Base-by-base conservation (phyloP, 1,284 basidiomycete species). In the Violaceomyces palustris region DNA sequence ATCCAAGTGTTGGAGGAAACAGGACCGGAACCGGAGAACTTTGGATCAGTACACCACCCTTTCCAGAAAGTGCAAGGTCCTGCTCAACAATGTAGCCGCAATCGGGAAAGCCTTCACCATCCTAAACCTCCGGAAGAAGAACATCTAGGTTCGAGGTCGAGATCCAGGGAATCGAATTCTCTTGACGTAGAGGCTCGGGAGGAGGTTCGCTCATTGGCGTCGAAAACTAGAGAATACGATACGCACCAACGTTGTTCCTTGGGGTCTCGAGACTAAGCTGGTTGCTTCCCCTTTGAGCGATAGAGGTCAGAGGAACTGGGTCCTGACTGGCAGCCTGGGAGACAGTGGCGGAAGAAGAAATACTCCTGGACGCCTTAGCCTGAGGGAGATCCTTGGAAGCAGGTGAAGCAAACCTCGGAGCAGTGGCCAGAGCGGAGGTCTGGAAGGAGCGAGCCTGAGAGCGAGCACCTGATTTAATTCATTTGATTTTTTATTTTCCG, bases 171-270 rank as follows among this genome's bases (percentile, higher is more conserved):
- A n/a, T n/a, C n/a, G n/a, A n/a, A n/a, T n/a, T n/a, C n/a, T n/a
- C n/a, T n/a, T n/a, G n/a, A n/a, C n/a, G n/a, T n/a, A n/a, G n/a
- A n/a, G n/a, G n/a, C n/a, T n/a, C n/a, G n/a, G n/a, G n/a, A n/a
- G n/a, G n/a, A n/a, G n/a, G n/a, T n/a, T n/a, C n/a, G n/a, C n/a
- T n/a, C n/a, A n/a, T n/a, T n/a, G n/a, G n/a, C n/a, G n/a, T 25
- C 19, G 6, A 23, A 12, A 17, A 25, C 8, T 17, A 32, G 52
- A 28, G n/a, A 43, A 14, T 3, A 10, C 22, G 24, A n/a, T 23
- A 79, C 84, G 57, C 67, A 88, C 89, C 89, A 67, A 86, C 88
- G 74, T 82, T 86, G 76, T 93, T 96, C 72, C 81, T 80, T 15
- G 92, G 92, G 17, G 83, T 85, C 78, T 92, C 86, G 57, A 97